phyloP scores from a whole-genome alignment of 306 rosid species.

The Crotalaria pallida region DNA sequence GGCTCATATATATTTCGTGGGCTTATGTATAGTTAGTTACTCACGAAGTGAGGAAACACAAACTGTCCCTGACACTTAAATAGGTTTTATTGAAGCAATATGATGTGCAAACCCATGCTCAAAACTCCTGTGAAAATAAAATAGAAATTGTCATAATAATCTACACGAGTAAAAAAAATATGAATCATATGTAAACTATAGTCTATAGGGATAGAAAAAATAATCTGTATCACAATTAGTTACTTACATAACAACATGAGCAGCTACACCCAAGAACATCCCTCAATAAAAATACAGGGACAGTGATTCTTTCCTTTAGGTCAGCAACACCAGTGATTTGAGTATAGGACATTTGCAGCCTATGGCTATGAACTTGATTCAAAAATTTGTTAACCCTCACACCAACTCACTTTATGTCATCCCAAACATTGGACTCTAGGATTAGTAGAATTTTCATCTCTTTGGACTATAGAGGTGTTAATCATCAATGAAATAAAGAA shows the following conservation, averaged over 20 bases:
- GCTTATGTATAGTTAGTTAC: no score
- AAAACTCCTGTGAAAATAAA: no score
- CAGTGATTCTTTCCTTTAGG: constrained; percentile 21
- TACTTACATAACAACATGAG: constrained; percentile 1
- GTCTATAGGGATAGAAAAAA: background rate
- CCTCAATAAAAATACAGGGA: constrained; percentile 42
- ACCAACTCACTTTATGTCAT: constrained; percentile 3
- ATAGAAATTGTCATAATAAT: background rate
- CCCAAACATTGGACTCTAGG: constrained; percentile 20
- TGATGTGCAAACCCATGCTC: no score
- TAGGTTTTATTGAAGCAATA: no score
- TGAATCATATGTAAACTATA: background rate
- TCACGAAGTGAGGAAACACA: no score
- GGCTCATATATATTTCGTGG: no score
- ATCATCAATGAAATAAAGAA: background rate
- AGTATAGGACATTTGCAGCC: background rate
- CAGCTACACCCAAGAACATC: constrained; percentile 29
- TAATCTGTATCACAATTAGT: background rate
- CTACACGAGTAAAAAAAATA: background rate
- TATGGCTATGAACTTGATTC: constrained; percentile 28
- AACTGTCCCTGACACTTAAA: no score
- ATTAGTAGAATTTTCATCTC: constrained; percentile 1
- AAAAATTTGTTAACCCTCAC: background rate
- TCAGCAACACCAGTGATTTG: constrained; percentile 5
- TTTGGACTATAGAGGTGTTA: background rate